Percentiles rank a stretch among this genome's conserved stretches.
phyloP scores from a whole-genome alignment of 345 rosid species.

The Sisymbrium altissimum region DNA sequence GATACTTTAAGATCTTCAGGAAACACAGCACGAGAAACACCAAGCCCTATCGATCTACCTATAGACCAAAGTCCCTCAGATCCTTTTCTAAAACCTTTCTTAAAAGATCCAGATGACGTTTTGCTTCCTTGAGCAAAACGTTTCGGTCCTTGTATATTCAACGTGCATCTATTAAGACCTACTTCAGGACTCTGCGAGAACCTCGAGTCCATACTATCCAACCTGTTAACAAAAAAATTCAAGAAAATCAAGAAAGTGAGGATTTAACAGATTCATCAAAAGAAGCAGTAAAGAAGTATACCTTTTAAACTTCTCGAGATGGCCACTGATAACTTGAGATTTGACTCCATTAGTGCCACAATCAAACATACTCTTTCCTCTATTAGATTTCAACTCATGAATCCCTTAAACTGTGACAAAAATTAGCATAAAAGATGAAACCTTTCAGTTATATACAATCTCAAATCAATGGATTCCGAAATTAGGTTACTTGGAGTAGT shows the following conservation, averaged over 20 bases:
- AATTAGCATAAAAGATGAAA: background rate
- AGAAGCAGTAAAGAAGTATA: slow-evolving; percentile 19
- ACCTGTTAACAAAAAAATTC: slow-evolving; percentile 38
- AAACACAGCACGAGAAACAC: slow-evolving; percentile 89
- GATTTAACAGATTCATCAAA: background rate
- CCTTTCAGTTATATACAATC: background rate
- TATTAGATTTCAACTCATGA: slow-evolving; percentile 34
- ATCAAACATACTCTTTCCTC: slow-evolving; percentile 58
- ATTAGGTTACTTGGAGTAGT: slow-evolving; percentile 3
- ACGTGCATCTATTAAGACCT: slow-evolving; percentile 63
- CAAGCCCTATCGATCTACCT: slow-evolving; percentile 85
- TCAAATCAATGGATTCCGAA: background rate
- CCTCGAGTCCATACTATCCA: slow-evolving; percentile 92
- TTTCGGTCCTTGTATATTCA: slow-evolving; percentile 62
- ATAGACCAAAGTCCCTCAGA: slow-evolving; percentile 96
- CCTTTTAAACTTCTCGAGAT: slow-evolving; percentile 89
- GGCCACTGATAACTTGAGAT: slow-evolving; percentile 65
- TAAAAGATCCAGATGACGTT: slow-evolving; percentile 72
- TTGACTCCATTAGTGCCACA: slow-evolving; percentile 47
- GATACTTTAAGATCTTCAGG: slow-evolving; percentile 95
- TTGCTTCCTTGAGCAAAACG: slow-evolving; percentile 48
- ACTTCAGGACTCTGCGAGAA: slow-evolving; percentile 62
- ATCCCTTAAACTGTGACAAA: too few species aligned
- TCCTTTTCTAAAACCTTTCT: slow-evolving; percentile 77
- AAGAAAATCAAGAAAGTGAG: background rate